Evolutionary conservation across 805 yeast genomes (phyloP), one percentile per base, ranked within the genome.

Genomic region (Pichia pseudocactophila): DNA sequence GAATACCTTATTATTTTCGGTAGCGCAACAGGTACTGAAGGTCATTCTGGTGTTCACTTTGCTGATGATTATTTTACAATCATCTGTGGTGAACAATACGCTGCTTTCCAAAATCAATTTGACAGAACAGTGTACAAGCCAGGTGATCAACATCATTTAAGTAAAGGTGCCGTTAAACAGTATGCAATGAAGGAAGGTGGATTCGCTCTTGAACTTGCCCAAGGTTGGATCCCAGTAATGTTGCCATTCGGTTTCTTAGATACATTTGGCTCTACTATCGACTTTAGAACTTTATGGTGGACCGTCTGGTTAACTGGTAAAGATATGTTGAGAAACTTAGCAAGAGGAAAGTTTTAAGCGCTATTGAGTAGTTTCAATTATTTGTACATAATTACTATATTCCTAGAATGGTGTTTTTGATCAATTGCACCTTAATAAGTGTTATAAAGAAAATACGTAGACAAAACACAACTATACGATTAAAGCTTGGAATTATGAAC

Each of bases 211-310:
- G 98, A 92, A 62, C 72, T 90, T 56, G 98, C 98, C 7, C 97
- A 90, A 68, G 98, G 98, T 46, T 92, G 96, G 95, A 86, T 92
- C 51, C 97, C 98, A 30, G 81, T 90, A 34, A 92, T 92, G 98
- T 71, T 92, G 47, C 97, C 97, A 17, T 92, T 92, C 61, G 98
- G 98, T 0, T 78, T 90, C 64, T 66, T 85, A 39, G 95, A 87
- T 58, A 76, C 82, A 4, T 56, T 82, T 45, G 73, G 81, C 41
- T 81, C 94, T 34, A 92, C 97, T 13, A 62, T 89, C 53, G 98
- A 92, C 61, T 60, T 80, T 46, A 62, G 68, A 52, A 78, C 95
- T 20, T 70, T 90, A 46, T 64, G 60, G 46, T 73, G 75, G 58
- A 92, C 97, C 7, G 76, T 71, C 31, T 75, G 72, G 50, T 71